Evolutionary conservation across 169 alveolate genomes (phyloP), one percentile per base, ranked within the genome.

Genomic region (Condylostoma magnum): DNA sequence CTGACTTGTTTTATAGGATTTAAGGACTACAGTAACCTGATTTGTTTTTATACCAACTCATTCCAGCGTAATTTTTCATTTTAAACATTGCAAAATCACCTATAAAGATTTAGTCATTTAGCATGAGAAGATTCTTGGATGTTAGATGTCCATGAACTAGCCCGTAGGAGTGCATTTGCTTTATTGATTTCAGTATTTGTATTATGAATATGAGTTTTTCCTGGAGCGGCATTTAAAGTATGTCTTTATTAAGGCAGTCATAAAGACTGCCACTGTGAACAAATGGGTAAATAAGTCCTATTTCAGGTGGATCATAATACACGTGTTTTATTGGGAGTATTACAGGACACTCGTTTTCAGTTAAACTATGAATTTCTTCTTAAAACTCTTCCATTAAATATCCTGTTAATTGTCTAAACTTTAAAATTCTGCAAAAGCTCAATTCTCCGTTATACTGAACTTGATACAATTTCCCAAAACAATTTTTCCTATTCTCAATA

Each of bases 121-220:
- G 18, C 15, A 46, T 33, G 6, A 66, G n/a, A 10, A 66, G 50
- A 31, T 66, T 66, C 20, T 66, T 57, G 12, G 75, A 66, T 20
- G 65, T 43, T 25, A 66, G 44, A 30, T 66, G 75, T 5, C 75
- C 75, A 4, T 66, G 75, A 27, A 66, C 43, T 47, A 30, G 27
- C 1, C 56, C 71, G 36, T 60, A 22, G 15, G 0, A 1, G 28
- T 60, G 71, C 27, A 41, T 8, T 10, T n/a, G 34, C 31, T 41
- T 60, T 28, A 60, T 12, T n/a, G n/a, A n/a, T n/a, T n/a, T n/a
- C n/a, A n/a, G n/a, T n/a, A n/a, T n/a, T n/a, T n/a, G n/a, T n/a
- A n/a, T n/a, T n/a, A n/a, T n/a, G n/a, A n/a, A n/a, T n/a, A n/a
- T n/a, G n/a, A 60, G 57, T 3, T 60, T 60, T 41, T 60, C 25